Percentiles rank a stretch among this genome's conserved stretches.
Conservation (phyloP, 306 rosid species). For the Castanea crenata region DNA sequence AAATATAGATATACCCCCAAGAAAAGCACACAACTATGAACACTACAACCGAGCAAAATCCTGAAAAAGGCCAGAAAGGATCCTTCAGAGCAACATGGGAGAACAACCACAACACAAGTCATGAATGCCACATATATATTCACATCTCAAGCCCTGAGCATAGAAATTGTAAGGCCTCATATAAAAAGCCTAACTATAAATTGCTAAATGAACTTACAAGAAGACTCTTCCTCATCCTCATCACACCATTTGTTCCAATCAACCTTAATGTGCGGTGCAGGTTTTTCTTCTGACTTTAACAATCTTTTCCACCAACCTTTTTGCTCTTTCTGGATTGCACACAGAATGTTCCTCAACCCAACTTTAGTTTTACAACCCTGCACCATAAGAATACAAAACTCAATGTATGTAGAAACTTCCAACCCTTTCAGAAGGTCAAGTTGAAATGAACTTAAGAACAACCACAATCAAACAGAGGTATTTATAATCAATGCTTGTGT, state of each 20-base stretch:
- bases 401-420: not conserved
- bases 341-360: constrained; percentile 73
- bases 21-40: too few species aligned
- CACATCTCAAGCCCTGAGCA: not conserved
- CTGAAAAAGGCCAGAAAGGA: too few species aligned
- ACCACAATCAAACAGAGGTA: not conserved
- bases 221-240: constrained; percentile 68
- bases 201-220: constrained; percentile 40
- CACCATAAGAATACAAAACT: constrained; percentile 15
- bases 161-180: not conserved
- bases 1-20: too few species aligned
- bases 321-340: constrained; percentile 70
- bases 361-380: constrained; percentile 69
- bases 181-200: constrained; percentile 8
- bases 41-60: too few species aligned
- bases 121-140: not conserved
- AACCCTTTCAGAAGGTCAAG: constrained; percentile 9
- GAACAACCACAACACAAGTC: not conserved
- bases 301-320: constrained; percentile 85
- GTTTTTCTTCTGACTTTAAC: constrained; percentile 74
- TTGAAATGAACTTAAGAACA: not conserved
- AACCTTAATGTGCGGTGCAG: constrained; percentile 82
- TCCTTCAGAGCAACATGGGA: not conserved
- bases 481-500: not conserved
- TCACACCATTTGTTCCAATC: constrained; percentile 93